Percentiles rank a stretch among this genome's conserved stretches.
These are phyloP conservation scores for Xylariomycetidae sp. DNA, from an alignment of 2,329 filamentous ascomycete genomes.

Conservation along the genomic window DNA sequence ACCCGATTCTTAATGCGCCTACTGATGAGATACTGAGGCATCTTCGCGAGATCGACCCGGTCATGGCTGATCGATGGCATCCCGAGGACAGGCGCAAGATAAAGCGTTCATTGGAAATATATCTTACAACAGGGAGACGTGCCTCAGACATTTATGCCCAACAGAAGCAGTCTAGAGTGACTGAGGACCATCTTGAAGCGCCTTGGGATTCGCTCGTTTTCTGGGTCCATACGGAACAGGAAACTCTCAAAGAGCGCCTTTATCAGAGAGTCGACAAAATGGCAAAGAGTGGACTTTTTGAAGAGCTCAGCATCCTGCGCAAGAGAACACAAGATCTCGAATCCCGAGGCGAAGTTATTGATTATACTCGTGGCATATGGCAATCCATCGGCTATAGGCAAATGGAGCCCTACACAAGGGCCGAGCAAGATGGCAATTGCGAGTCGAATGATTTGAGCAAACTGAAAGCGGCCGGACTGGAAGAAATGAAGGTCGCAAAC, in stretches of 20 bases:
- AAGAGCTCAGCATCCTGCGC: conserved; percentile 45
- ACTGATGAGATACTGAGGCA: conserved; percentile 69
- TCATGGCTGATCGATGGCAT: conserved; percentile 90
- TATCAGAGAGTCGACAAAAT: conserved; percentile 79
- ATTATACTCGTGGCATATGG: conserved; percentile 84
- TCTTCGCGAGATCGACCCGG: conserved; percentile 75
- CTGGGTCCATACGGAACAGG: conserved; percentile 77
- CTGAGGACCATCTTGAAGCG: conserved; percentile 7
- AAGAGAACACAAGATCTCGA: conserved; percentile 30
- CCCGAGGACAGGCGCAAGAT: conserved; percentile 91
- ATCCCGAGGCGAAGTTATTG: conserved; percentile 49
- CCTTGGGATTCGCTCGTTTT: conserved; percentile 64
- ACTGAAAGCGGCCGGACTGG: conserved; percentile 57
- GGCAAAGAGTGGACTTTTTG: conserved; percentile 53
- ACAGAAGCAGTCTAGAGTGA: conserved; percentile 49
- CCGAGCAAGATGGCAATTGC: conserved; percentile 40
- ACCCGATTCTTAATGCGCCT: conserved; percentile 67
- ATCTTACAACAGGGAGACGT: conserved; percentile 70
- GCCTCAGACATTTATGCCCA: conserved; percentile 86
- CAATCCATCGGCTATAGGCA: conserved; percentile 96
- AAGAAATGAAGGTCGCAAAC: conserved; percentile 76
- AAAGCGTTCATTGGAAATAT: conserved; percentile 83
- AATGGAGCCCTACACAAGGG: conserved; percentile 71
- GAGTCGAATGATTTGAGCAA: conserved; percentile 41
- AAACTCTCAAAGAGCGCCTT: conserved; percentile 64